Base-by-base conservation (phyloP, 192 early-diverging fungal species). In the Jimgerdemannia flammicorona region DNA sequence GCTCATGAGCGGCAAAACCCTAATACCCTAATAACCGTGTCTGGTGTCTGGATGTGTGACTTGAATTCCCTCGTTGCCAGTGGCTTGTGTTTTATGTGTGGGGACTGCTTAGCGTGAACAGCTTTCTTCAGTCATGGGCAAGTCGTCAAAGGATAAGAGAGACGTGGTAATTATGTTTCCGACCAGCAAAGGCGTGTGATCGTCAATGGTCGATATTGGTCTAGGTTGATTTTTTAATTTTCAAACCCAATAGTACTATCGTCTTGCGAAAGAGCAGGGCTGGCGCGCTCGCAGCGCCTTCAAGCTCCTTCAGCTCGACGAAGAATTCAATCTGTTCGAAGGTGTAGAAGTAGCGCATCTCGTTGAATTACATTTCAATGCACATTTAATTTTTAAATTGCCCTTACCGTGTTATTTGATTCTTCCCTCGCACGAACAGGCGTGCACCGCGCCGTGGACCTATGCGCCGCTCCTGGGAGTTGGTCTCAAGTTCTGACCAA, bases 281-380 rank as follows among this genome's bases (percentile, higher is more conserved):
- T 99, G 95, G 96, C 87, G 98, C 49, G 98, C 98, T 9, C 88
- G 98, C 70, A 94, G 92, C 80, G 97, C 98, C 3, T 99, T 98
- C 88, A 99, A 99, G 83, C 86, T 99, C 69, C 87, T 98, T 63
- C 97, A 99, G 75, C 85, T 99, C 67, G 93, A 99, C 79, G 95
- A 99, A 71, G 96, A 98, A 83, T 98, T 95, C 84, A 84, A 93
- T 72, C 86, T 99, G 43, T 93, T 99, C 71, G 80, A 93, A 81
- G 92, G 91, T 86, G 76, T 17, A 39, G 43, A 49, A 43, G 49
- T 17, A 69, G 43, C n/a, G 49, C 14, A 59, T 59, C 14, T 14
- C 49, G 6, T 59, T 14, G 49, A 59, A 6, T 14, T 59, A 70
- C 41, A 59, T 59, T 10, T 59, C 29, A 29, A 59, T 59, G 14